Percentiles rank a stretch among this genome's conserved stretches.
Evolutionary conservation across 345 rosid genomes (phyloP).

Genomic region (Citrus sp.): DNA sequence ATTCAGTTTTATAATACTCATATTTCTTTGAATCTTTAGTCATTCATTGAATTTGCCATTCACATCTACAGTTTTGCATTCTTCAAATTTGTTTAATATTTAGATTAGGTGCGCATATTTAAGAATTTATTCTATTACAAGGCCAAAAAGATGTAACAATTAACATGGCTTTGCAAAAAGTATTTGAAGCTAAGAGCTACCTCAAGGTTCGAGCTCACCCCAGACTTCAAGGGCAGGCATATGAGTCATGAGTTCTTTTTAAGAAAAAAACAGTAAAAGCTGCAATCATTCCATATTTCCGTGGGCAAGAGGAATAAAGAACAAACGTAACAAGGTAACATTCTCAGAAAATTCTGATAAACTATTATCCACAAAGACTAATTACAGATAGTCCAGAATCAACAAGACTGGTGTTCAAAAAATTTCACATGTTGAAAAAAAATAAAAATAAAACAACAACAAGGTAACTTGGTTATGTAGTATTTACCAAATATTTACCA

Average conservation of each 20-base stretch:
- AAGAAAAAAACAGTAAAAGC: too few relatives aligned
- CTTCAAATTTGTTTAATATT: too few relatives aligned
- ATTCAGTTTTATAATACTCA: too few relatives aligned
- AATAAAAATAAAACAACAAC: neutral
- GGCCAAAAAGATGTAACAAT: too few relatives aligned
- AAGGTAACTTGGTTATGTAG: neutral
- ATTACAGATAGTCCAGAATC: neutral
- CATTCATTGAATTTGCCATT: too few relatives aligned
- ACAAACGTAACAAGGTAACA: neutral
- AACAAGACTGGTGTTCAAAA: neutral
- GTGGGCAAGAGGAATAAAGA: neutral
- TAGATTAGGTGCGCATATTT: too few relatives aligned
- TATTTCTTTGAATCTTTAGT: too few relatives aligned
- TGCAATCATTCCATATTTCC: neutral
- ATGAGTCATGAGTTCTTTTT: neutral
- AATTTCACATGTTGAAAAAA: neutral
- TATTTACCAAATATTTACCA: constrained; percentile 11
- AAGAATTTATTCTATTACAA: too few relatives aligned
- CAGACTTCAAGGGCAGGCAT: neutral
- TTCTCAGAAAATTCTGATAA: neutral
- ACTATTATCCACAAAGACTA: neutral
- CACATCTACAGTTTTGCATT: too few relatives aligned
- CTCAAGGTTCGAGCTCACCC: neutral
- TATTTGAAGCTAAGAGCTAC: neutral
- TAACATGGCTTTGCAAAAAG: too few relatives aligned